Evolutionary conservation across 306 rosid genomes (phyloP).

Genomic region (Vicia villosa): DNA sequence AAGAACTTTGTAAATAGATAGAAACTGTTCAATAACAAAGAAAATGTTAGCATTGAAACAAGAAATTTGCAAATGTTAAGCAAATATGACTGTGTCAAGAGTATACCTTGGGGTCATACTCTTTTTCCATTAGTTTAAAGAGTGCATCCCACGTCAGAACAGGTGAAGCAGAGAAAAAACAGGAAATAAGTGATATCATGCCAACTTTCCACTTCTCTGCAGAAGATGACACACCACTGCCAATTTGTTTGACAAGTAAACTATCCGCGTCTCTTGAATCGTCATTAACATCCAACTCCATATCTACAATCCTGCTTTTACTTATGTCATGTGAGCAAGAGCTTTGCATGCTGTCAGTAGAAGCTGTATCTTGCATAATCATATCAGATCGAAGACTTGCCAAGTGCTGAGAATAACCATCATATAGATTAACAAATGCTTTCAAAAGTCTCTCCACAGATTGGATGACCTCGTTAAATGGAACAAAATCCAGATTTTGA

Average conservation of each 20-base stretch:
- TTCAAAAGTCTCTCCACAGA: constrained; percentile 66
- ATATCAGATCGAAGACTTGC: constrained; percentile 49
- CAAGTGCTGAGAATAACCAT: constrained; percentile 56
- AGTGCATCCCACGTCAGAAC: constrained; percentile 69
- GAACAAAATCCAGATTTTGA: constrained; percentile 46
- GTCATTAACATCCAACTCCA: constrained; percentile 78
- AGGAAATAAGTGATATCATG: constrained; percentile 64
- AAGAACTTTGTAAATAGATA: not conserved
- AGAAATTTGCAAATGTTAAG: constrained; percentile 22
- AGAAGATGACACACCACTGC: constrained; percentile 48
- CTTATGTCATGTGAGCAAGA: constrained; percentile 43
- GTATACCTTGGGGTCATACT: constrained; percentile 69
- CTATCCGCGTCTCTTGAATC: constrained; percentile 67
- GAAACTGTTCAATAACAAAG: constrained; percentile 5
- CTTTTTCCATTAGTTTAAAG: constrained; percentile 63
- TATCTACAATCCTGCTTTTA: constrained; percentile 71
- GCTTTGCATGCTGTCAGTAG: constrained; percentile 45
- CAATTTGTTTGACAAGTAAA: constrained; percentile 43
- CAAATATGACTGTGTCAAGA: constrained; percentile 18
- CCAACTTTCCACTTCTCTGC: constrained; percentile 67
- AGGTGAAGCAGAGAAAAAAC: constrained; percentile 66
- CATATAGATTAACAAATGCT: constrained; percentile 62
- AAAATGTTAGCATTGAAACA: constrained; percentile 7
- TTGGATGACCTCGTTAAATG: constrained; percentile 53
- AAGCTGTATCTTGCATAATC: constrained; percentile 45